These are phyloP conservation scores for Mollisiaceae sp. DNA, from an alignment of 2,329 filamentous ascomycete species.

Conservation along the genomic window DNA sequence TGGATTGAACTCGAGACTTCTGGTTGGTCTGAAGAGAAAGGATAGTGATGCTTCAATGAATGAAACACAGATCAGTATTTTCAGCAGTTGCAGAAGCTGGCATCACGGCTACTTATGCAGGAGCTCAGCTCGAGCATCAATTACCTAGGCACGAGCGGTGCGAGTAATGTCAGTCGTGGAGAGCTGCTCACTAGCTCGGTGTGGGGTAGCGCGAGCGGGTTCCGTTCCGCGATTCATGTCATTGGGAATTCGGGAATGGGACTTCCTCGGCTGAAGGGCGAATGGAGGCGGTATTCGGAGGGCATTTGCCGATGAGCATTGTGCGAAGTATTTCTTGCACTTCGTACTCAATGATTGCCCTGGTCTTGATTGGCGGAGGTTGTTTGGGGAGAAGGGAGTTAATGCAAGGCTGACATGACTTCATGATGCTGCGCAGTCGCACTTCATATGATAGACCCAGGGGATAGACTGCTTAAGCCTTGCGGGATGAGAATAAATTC, in stretches of 20 bases:
- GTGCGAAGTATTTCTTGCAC: too few relatives aligned
- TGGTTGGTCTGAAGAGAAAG: neutral
- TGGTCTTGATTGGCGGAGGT: neutral
- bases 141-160: too few relatives aligned
- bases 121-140: neutral
- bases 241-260: too few relatives aligned
- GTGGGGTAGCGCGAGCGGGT: slow-evolving; percentile 6
- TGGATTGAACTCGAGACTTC: neutral
- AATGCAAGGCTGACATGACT: slow-evolving; percentile 20
- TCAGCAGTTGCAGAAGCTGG: neutral
- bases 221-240: neutral
- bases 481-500: too few relatives aligned
- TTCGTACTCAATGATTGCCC: too few relatives aligned
- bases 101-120: neutral
- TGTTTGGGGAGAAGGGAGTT: neutral
- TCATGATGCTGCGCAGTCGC: neutral
- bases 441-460: neutral
- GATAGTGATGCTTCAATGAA: neutral
- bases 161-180: neutral
- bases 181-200: neutral
- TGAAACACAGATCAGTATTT: neutral
- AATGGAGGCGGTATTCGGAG: neutral
- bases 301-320: too few relatives aligned
- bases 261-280: slow-evolving; percentile 6
- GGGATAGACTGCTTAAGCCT: too few relatives aligned